Conservation (phyloP, 2,329 filamentous ascomycete genomes). For the Pestalotiopsis sp. region DNA sequence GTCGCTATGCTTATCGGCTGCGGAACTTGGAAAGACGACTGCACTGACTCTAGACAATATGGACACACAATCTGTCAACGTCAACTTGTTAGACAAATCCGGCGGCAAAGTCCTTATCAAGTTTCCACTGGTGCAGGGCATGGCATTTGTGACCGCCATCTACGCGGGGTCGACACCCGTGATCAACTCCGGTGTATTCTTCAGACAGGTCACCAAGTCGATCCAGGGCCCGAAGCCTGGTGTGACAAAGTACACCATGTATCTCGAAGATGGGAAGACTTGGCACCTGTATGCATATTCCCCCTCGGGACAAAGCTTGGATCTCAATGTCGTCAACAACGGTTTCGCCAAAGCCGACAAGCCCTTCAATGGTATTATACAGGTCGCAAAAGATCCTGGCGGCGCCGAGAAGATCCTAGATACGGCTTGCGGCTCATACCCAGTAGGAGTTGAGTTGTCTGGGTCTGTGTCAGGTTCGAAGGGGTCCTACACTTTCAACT, state of each 20-base stretch:
- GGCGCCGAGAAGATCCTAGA: constrained; percentile 74
- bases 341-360: constrained; percentile 65
- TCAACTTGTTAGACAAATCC: constrained; percentile 64
- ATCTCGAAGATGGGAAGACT: constrained; percentile 69
- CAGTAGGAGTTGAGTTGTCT: constrained; percentile 64
- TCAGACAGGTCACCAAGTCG: constrained; percentile 65
- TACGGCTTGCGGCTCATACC: constrained; percentile 73
- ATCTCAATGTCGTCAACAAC: constrained; percentile 70
- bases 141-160: constrained; percentile 80
- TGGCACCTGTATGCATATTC: constrained; percentile 83
- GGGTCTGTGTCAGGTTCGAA: constrained; percentile 61
- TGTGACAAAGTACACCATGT: constrained; percentile 75
- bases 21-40: constrained; percentile 68
- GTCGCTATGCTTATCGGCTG: constrained; percentile 77
- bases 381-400: constrained; percentile 77
- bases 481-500: constrained; percentile 76
- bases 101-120: constrained; percentile 63
- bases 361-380: constrained; percentile 77
- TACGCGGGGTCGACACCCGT: constrained; percentile 73
- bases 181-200: constrained; percentile 76
- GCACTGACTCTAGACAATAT: constrained; percentile 55
- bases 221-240: constrained; percentile 60
- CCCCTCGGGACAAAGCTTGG: constrained; percentile 60
- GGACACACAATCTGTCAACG: constrained; percentile 64
- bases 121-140: constrained; percentile 86